A percentile compares a stretch with the other conserved stretches of the same genome.
Conservation (phyloP, 306 rosid species). For the Lathyrus sativus region DNA sequence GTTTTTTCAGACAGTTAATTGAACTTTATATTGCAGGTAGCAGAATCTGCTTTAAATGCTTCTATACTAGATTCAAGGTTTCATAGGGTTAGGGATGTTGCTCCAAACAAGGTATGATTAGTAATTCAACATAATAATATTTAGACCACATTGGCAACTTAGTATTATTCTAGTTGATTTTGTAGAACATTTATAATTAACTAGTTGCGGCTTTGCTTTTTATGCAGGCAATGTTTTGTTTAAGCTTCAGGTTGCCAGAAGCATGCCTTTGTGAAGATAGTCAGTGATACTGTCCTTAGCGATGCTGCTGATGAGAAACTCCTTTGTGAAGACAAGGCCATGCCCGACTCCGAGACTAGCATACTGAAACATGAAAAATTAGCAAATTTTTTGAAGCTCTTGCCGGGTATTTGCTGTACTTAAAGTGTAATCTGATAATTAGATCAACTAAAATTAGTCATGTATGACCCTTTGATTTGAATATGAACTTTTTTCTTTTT, state of each 20-base stretch:
- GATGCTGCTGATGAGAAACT: conserved; percentile 24
- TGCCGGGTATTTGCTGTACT: not conserved
- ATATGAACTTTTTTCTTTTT: not conserved
- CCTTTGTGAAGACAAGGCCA: no score
- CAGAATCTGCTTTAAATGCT: conserved; percentile 81
- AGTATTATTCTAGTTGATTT: conserved; percentile 12
- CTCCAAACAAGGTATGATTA: conserved; percentile 85
- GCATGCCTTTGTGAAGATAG: conserved; percentile 53
- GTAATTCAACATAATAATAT: conserved; percentile 9
- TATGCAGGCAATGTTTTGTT: conserved; percentile 86
- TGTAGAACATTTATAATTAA: not conserved
- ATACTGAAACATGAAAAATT: no score
- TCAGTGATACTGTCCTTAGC: conserved; percentile 19
- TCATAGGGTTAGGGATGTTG: conserved; percentile 90
- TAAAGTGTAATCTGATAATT: not conserved
- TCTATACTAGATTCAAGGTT: conserved; percentile 60
- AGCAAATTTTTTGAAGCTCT: no score
- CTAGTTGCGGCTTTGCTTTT: conserved; percentile 13
- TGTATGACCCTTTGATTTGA: not conserved
- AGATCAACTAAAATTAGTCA: not conserved
- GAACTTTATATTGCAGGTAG: conserved; percentile 56
- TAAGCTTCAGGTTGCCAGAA: conserved; percentile 60
- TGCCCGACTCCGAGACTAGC: no score
- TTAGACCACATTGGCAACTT: not conserved
- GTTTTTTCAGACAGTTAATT: conserved; percentile 24